phyloP scores from a whole-genome alignment of 2,329 filamentous ascomycete genomes.

The Parafenestella ontariensis region DNA sequence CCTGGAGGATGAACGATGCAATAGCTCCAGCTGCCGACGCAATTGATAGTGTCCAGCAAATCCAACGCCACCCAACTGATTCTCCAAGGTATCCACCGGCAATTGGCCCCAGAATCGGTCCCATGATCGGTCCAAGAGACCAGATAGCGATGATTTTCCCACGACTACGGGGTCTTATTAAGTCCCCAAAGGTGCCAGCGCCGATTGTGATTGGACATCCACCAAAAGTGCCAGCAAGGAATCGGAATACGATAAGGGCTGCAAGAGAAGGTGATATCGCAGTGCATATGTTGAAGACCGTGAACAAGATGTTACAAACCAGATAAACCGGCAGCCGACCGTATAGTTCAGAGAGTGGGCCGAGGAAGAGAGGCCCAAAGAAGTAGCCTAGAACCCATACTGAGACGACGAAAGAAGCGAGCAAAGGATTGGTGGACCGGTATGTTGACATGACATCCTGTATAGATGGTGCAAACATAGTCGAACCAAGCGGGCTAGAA shows the following conservation, averaged over 20 bases:
- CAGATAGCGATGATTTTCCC: conserved; percentile 28
- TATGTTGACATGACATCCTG: conserved; percentile 65
- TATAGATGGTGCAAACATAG: conserved; percentile 59
- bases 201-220: conserved; percentile 26
- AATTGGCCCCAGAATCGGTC: conserved; percentile 19
- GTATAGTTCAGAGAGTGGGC: conserved; percentile 33
- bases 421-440: conserved; percentile 28
- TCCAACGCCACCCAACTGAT: conserved; percentile 23
- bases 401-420: conserved; percentile 25
- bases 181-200: conserved; percentile 28
- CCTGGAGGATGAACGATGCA: conserved; percentile 35
- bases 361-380: conserved; percentile 30
- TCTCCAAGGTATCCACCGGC: conserved; percentile 20
- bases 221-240: conserved; percentile 28
- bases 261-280: conserved; percentile 23
- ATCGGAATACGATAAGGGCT: conserved; percentile 34
- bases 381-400: conserved; percentile 28
- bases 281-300: conserved; percentile 54
- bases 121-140: conserved; percentile 19
- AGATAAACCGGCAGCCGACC: conserved; percentile 28
- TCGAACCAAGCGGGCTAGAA: conserved; percentile 52
- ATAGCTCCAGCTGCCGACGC: conserved; percentile 39
- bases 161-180: conserved; percentile 23
- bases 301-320: conserved; percentile 50
- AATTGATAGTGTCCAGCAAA: conserved; percentile 50